A percentile compares a stretch with the other conserved stretches of the same genome.
Conservation (phyloP, 2,329 filamentous ascomycete genomes). For the Aureobasidium uvarum region DNA sequence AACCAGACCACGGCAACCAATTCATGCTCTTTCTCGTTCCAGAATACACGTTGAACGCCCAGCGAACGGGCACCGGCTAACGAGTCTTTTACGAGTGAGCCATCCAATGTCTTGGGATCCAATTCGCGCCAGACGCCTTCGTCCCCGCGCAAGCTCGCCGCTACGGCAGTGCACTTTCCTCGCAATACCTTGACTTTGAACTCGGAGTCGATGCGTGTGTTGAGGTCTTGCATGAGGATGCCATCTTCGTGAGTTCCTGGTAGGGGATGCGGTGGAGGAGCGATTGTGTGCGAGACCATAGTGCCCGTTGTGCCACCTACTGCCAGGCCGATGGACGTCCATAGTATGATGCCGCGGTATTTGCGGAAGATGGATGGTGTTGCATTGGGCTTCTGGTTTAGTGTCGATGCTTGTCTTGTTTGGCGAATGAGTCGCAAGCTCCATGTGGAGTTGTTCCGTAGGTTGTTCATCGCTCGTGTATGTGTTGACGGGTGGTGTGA, state of each 20-base stretch:
- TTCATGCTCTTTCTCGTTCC: conserved; percentile 58
- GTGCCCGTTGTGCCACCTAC: conserved; percentile 46
- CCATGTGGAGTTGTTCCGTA: conserved; percentile 7
- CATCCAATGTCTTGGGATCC: conserved; percentile 5
- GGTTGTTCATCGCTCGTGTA: neutral
- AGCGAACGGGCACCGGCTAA: conserved; percentile 44
- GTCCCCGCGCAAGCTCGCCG: conserved; percentile 27
- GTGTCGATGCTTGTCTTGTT: neutral
- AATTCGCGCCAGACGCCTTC: conserved; percentile 28
- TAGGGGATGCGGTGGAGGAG: conserved; percentile 46
- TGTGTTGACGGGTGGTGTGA: neutral
- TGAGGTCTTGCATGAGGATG: conserved; percentile 45
- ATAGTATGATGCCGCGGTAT: conserved; percentile 31
- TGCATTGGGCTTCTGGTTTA: neutral
- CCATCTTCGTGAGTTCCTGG: conserved; percentile 46
- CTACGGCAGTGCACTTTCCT: conserved; percentile 43
- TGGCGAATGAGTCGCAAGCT: neutral
- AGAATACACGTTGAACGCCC: conserved; percentile 61
- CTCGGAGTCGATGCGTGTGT: conserved; percentile 46
- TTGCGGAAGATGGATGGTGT: conserved; percentile 28
- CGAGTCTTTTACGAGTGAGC: conserved; percentile 4
- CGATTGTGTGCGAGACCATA: conserved; percentile 43
- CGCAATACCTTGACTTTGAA: conserved; percentile 51
- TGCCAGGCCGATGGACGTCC: conserved; percentile 42
- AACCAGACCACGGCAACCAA: conserved; percentile 65